Percentiles rank a stretch among this genome's conserved stretches.
phyloP scores from a whole-genome alignment of 2,329 filamentous ascomycete species.

The Fusarium cicatricum region DNA sequence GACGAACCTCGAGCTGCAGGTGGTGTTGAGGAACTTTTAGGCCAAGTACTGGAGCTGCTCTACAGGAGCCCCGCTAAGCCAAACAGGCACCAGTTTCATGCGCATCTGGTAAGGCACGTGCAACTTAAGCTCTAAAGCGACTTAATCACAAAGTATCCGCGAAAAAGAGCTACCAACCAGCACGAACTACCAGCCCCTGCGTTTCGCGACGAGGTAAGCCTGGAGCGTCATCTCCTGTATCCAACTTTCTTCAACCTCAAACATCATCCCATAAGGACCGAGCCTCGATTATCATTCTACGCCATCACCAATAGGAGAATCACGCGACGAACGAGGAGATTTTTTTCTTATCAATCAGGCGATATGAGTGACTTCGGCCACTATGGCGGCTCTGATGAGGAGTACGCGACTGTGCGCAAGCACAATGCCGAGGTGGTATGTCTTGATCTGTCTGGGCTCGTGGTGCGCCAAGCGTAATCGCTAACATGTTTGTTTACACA shows the following conservation, averaged over 20 bases:
- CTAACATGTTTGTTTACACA: constrained; percentile 44
- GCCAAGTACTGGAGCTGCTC: constrained; percentile 24
- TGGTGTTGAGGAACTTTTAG: constrained; percentile 10
- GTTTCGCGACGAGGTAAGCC: constrained; percentile 38
- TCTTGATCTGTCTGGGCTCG: constrained; percentile 6
- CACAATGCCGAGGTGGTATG: constrained; percentile 78
- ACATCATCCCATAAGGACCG: constrained; percentile 8
- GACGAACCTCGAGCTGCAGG: constrained; percentile 9
- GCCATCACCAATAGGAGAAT: constrained; percentile 12
- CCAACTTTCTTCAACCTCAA: constrained; percentile 29
- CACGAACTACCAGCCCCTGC: constrained; percentile 41
- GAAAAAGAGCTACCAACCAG: constrained; percentile 21
- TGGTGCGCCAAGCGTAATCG: constrained; percentile 1
- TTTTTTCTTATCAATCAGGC: constrained; percentile 16
- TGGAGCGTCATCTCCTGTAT: constrained; percentile 36
- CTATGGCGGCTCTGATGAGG: constrained; percentile 79
- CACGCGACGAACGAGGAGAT: constrained; percentile 15
- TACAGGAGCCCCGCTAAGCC: constrained; percentile 26
- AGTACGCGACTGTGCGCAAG: constrained; percentile 83
- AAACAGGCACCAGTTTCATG: constrained; percentile 10
- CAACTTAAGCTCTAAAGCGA: constrained; percentile 23
- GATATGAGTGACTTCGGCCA: constrained; percentile 75
- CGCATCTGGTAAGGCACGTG: constrained; percentile 12
- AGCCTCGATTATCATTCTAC: not conserved
- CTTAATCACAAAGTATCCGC: constrained; percentile 28